Base-by-base conservation (phyloP, 1,139 yeast species). In the Candida mesenterica region DNA sequence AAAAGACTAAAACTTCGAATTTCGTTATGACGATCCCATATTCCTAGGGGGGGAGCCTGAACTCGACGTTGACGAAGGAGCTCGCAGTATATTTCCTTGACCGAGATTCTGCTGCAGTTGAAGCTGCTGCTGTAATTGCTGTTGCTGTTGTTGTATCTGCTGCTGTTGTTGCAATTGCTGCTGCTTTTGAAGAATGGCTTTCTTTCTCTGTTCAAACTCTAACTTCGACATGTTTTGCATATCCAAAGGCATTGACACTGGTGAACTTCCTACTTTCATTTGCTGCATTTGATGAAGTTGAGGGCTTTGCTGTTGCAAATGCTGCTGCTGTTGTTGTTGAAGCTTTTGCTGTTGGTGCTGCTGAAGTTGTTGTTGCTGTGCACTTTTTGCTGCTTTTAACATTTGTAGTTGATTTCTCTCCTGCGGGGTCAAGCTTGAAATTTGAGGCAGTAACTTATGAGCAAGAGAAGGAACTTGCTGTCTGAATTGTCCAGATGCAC, bases 361-460 rank as follows among this genome's bases (percentile, higher is more conserved):
- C 28, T 57, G 50, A 15, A 45, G 41, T 16, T 48, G 62, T 36
- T 57, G 62, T 32, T 58, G 65, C 36, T 61, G 66, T n/a, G 61
- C 55, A 32, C 50, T 52, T 41, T 61, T 59, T 4, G 60, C 59
- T 5, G 65, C 65, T 40, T 63, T 65, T 31, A 64, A 44, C 65
- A 62, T 62, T 36, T 62, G 68, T 14, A 65, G 44, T 44, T 65
- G 70, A 33, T 53, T 61, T 31, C 68, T 46, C 40, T 63, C 70
- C 39, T 65, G 68, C 2, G 68, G 66, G 1, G 68, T 61, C 29
- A 65, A 49, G 2, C 61, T 53, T 4, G 66, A 32, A 3, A 32
- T 30, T 8, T 31, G 64, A 10, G 59, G 43, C 40, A 58, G 65
- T 6, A 55, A 52, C 52, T 25, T 25, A 10, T 25, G 28, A 12